Percentiles rank a stretch among this genome's conserved stretches.
Conservation (phyloP, 2,329 filamentous ascomycete species). For the Fusarium citri region DNA sequence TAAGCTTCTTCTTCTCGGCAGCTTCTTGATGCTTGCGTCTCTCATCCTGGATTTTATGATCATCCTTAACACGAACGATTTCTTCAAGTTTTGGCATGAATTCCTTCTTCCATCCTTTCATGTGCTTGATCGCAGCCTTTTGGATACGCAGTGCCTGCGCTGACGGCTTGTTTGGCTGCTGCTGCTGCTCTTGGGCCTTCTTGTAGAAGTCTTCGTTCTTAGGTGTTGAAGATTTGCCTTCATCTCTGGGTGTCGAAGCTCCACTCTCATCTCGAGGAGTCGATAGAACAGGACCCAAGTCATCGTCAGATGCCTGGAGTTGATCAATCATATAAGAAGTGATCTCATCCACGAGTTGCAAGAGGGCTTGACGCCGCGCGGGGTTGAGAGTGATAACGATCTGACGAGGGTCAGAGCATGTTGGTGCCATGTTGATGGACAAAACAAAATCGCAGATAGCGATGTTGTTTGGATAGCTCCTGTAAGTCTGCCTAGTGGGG, state of each 20-base stretch:
- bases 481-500: not conserved
- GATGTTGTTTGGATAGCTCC: not conserved
- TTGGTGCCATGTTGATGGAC: constrained; percentile 60
- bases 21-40: constrained; percentile 59
- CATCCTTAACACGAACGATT: constrained; percentile 66
- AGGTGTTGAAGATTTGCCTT: constrained; percentile 3
- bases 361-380: constrained; percentile 63
- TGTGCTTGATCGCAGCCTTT: constrained; percentile 71
- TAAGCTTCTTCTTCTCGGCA: constrained; percentile 53
- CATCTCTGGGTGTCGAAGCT: constrained; percentile 21
- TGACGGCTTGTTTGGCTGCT: constrained; percentile 34
- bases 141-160: constrained; percentile 52
- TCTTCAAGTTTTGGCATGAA: constrained; percentile 79
- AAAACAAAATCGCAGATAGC: not conserved
- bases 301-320: constrained; percentile 55
- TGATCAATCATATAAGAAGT: constrained; percentile 66
- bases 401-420: constrained; percentile 66
- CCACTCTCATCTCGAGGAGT: constrained; percentile 27
- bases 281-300: constrained; percentile 48
- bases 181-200: constrained; percentile 28
- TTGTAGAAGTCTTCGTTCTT: constrained; percentile 22
- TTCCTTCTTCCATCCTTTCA: constrained; percentile 80
- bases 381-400: constrained; percentile 66
- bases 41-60: constrained; percentile 59
- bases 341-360: constrained; percentile 63